Conservation (phyloP, 225 moss, liverwort and hornwort species). For the Pleurozium schreberi region DNA sequence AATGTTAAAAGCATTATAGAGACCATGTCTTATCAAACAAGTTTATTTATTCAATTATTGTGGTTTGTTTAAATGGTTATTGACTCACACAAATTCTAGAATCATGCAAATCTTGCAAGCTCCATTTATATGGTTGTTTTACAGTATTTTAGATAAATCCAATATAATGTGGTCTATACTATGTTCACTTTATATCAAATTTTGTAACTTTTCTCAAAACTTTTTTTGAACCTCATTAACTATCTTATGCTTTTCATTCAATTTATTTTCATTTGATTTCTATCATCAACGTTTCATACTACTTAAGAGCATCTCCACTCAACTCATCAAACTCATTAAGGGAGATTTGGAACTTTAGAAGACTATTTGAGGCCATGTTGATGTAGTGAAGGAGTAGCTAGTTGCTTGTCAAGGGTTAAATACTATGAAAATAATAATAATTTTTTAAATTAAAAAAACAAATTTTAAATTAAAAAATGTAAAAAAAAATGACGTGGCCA, state of each 20-base stretch:
- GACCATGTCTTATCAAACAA: background rate
- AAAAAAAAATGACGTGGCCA: too few species aligned
- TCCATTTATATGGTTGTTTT: background rate
- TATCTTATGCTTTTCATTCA: background rate
- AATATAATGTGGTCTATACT: background rate
- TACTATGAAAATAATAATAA: too few species aligned
- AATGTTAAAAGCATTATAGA: background rate
- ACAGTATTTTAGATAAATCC: background rate
- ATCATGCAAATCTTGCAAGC: background rate
- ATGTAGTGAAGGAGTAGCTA: too few species aligned
- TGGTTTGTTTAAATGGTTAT: accelerated
- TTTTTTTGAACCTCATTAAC: background rate
- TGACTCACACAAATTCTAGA: background rate
- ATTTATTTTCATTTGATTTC: background rate
- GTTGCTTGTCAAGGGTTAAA: too few species aligned
- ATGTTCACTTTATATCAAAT: background rate
- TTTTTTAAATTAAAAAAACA: too few species aligned
- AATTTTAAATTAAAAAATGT: too few species aligned
- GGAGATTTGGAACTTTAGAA: too few species aligned
- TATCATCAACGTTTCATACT: background rate
- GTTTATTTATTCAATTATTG: background rate
- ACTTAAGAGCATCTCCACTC: background rate
- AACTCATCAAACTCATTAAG: too few species aligned
- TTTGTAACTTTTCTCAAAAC: background rate
- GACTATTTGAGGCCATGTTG: too few species aligned